Conservation (phyloP, 2,329 filamentous ascomycete species). For the Xylariaceae sp. region DNA sequence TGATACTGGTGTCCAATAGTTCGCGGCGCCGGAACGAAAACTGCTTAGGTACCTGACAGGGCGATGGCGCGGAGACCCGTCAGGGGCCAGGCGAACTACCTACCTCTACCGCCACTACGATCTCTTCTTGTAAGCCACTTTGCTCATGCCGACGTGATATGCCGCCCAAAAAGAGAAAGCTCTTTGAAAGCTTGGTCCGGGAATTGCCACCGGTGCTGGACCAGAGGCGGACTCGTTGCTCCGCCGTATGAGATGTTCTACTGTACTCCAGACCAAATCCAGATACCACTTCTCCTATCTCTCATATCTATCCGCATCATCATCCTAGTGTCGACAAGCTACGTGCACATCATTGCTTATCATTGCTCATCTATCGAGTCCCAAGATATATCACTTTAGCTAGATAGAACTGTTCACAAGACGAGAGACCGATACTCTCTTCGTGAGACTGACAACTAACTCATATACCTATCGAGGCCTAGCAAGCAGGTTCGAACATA, state of each 20-base stretch:
- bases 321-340: background rate
- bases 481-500: background rate
- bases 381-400: background rate
- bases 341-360: too few relatives aligned
- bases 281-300: background rate
- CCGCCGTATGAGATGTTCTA: conserved; percentile 13
- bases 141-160: conserved; percentile 23
- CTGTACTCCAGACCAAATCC: too few relatives aligned
- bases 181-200: conserved; percentile 22
- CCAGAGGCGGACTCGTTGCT: conserved; percentile 21
- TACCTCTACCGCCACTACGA: conserved; percentile 7
- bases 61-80: conserved; percentile 12
- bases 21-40: background rate
- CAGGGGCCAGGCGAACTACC: conserved; percentile 11
- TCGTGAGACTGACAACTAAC: background rate
- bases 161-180: conserved; percentile 7
- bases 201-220: conserved; percentile 6
- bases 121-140: conserved; percentile 20
- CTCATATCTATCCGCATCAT: background rate
- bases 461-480: background rate
- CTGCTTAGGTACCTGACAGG: conserved; percentile 20
- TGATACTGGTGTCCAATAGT: conserved; percentile 11
- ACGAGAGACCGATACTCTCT: background rate
- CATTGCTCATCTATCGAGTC: background rate
- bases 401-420: background rate